Evolutionary conservation across 2,329 filamentous ascomycete species (phyloP).

Genomic region (Metarhizium anisopliae): DNA sequence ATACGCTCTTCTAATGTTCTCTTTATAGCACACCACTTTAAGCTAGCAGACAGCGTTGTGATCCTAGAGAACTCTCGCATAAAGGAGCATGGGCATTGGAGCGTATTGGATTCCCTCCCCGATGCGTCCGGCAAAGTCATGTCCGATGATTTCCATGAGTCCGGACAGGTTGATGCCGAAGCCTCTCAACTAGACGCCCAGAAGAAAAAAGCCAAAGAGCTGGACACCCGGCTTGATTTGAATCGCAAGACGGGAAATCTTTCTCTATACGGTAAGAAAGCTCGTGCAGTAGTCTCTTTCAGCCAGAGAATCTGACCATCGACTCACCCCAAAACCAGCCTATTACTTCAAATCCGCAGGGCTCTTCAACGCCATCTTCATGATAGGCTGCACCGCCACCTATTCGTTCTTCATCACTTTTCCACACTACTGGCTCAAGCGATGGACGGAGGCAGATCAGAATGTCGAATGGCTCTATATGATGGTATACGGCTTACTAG

Average conservation of each 20-base stretch:
- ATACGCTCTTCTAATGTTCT: neutral
- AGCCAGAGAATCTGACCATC: too few relatives aligned
- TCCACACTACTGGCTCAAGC: conserved; percentile 28
- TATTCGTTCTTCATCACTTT: conserved; percentile 25
- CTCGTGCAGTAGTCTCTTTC: too few relatives aligned
- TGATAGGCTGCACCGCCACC: conserved; percentile 7
- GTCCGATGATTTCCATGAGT: neutral
- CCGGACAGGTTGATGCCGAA: neutral
- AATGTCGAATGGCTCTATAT: neutral
- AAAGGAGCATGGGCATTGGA: neutral
- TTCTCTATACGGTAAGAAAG: neutral
- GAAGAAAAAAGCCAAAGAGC: neutral
- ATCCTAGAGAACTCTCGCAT: neutral
- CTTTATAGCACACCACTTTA: neutral
- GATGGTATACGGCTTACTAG: neutral
- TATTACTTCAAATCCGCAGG: neutral
- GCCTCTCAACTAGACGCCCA: neutral
- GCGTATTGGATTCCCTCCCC: neutral
- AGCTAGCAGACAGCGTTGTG: neutral
- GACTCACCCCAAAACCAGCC: neutral
- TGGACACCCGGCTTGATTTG: neutral
- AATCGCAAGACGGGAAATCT: neutral
- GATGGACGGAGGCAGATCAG: conserved; percentile 24
- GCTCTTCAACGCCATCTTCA: neutral
- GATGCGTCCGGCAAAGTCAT: neutral